Conservation (phyloP, 306 rosid genomes). For the Citrullus mucosospermus region DNA sequence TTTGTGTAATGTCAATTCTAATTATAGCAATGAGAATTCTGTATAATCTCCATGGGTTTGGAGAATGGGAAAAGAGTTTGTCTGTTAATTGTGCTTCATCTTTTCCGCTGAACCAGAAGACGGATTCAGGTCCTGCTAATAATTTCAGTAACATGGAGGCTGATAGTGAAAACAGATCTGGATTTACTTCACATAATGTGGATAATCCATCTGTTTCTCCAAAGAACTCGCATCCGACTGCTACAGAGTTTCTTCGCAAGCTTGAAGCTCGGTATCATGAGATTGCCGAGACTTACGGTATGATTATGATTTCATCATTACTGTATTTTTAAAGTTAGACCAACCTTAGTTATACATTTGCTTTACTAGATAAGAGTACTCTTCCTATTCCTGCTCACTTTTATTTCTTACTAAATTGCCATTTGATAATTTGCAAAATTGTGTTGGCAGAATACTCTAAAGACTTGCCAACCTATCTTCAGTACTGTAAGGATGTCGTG, state of each 20-base stretch:
- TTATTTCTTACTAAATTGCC: background rate
- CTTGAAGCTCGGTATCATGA: constrained; percentile 47
- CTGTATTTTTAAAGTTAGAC: background rate
- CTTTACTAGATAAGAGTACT: background rate
- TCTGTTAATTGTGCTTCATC: constrained; percentile 18
- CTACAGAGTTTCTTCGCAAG: constrained; percentile 42
- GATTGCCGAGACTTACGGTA: constrained; percentile 40
- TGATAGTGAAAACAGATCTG: constrained; percentile 14
- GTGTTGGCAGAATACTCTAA: constrained; percentile 50
- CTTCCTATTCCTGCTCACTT: constrained; percentile 1
- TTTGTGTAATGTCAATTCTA: constrained; percentile 68
- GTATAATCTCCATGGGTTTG: constrained; percentile 64
- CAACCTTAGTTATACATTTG: background rate
- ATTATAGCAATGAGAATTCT: constrained; percentile 64
- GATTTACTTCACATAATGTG: constrained; percentile 12
- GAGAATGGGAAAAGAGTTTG: constrained; percentile 81
- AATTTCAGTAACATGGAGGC: constrained; percentile 3
- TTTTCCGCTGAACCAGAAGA: constrained; percentile 5
- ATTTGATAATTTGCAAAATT: background rate
- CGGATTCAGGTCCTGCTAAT: background rate
- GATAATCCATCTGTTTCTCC: constrained; percentile 12
- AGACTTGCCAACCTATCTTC: constrained; percentile 66
- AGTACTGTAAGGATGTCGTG: constrained; percentile 58
- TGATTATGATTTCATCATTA: constrained; percentile 11
- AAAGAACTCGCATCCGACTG: constrained; percentile 21